Percentiles rank a stretch among this genome's conserved stretches.
Conservation (phyloP, 2,329 filamentous ascomycete species). For the Aspergillus pseudonomiae region DNA sequence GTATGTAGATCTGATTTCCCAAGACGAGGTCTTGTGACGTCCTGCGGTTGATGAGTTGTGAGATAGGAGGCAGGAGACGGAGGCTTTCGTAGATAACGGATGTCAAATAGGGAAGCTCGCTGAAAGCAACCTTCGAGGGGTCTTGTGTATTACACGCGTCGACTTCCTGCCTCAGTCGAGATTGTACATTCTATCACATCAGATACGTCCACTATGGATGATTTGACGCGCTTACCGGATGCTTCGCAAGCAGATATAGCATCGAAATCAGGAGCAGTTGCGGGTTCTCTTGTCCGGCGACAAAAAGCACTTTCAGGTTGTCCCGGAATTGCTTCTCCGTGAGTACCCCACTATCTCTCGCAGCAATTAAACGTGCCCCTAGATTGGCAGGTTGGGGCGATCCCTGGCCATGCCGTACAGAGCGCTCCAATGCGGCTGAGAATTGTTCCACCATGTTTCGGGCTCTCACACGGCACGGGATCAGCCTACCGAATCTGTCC, state of each 20-base stretch:
- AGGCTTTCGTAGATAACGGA: not conserved
- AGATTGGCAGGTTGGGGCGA: not conserved
- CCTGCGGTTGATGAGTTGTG: not conserved
- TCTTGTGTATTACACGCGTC: not conserved
- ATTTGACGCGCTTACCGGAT: constrained; percentile 10
- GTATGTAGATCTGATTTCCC: constrained; percentile 28
- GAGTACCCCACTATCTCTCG: constrained; percentile 20
- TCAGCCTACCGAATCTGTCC: constrained; percentile 18
- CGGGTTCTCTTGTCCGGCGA: constrained; percentile 45
- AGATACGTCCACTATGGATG: not conserved
- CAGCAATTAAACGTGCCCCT: not conserved
- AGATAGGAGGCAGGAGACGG: not conserved
- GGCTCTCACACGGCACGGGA: constrained; percentile 32
- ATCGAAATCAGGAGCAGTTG: constrained; percentile 36
- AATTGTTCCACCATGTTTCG: constrained; percentile 25
- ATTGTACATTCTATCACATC: not conserved
- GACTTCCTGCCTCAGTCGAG: not conserved
- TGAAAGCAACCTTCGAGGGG: not conserved
- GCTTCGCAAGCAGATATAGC: constrained; percentile 37
- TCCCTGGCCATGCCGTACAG: not conserved
- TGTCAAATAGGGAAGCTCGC: not conserved
- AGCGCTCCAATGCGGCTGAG: not conserved
- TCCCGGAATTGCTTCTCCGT: constrained; percentile 40
- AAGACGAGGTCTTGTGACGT: constrained; percentile 17
- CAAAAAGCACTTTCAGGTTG: constrained; percentile 40